Base-by-base conservation (phyloP, 2,329 filamentous ascomycete species). In the Davidsoniella neocaledoniae region DNA sequence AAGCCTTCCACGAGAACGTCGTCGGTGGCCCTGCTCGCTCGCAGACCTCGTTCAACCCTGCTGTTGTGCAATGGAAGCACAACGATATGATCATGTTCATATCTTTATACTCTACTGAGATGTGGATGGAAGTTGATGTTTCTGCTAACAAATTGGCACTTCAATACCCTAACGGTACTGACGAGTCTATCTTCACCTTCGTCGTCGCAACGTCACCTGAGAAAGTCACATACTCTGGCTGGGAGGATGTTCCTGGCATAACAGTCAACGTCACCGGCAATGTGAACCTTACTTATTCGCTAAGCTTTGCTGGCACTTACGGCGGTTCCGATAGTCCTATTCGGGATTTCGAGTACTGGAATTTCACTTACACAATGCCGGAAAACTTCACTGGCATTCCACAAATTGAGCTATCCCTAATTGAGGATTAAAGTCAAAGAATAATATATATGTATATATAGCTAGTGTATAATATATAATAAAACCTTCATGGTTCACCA, bases 21-120 rank as follows among this genome's bases (percentile, higher is more conserved):
- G 59, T 78, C 5, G 77, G 76, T 8, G 77, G 77, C 0, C 70
- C 72, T 4, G 65, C 68, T 1, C 66, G 66, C 46, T 73, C 71
- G 41, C 67, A 68, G 4, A 64, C 59, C 5, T 68, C 71, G 0
- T 81, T 77, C 59, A 78, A 73, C 52, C 77, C 77, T 0, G 72
- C 73, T 0, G 70, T 80, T 5, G 67, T 75, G 0, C 77, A 81
- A 56, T 81, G 77, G 77, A 58, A 64, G 14, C 66, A 65, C 4
- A 66, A 63, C 4, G 56, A 57, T 17, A 64, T 66, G 45, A 59
- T 62, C 6, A 56, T 57, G 0, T 62, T 57, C 8, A 55, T 61
- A 10, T 58, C 57, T 50, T 58, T 65, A n/a, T 66, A 65, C 50
- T 61, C 67, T 0, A 65, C 63, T 0, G 64, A 70, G 51, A 59